Base-by-base conservation (phyloP, 1,139 yeast genomes). In the Ogataea hybrid region DNA sequence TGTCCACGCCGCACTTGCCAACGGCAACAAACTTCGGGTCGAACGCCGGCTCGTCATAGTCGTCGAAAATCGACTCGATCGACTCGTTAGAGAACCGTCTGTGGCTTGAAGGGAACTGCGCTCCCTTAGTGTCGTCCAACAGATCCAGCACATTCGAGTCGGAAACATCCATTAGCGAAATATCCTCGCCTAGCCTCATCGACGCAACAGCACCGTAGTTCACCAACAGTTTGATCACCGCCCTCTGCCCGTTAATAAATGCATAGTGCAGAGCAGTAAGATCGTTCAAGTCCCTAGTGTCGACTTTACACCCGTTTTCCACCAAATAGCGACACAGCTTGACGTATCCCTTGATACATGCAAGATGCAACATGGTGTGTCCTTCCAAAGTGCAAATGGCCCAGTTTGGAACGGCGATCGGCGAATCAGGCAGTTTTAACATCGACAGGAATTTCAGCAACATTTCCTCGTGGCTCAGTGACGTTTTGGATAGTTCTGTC, bases 181-280 rank as follows among this genome's bases (percentile, higher is more conserved):
- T 65, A 18, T 85, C 87, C 53, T 75, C 76, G 29, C 72, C 66
- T 30, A 85, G 73, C 51, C 69, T 77, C 55, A 75, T 64, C 49
- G 75, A 71, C 51, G 80, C 70, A 54, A 79, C 82, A 1, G 94
- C 87, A 52, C 75, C 79, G 61, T 84, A 81, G 32, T 73, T 77
- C 33, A 81, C 62, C 51, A 84, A 70, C 39, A 80, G 63, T 39
- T 71, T 67, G 46, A 82, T 80, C 46, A 82, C 69, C 35, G 75
- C 77, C 36, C 85, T 67, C 57, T 83, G 77, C 12, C 96, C 96
- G 51, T 75, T 70, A 55, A 89, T 64, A 17, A 90, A 79, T 0
- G 97, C 96, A 58, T 84, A 80, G 63, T 89, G 96, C 44, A 92
- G 69, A 10, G 97, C 95, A 0, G 96, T 84, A 51, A 80, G 76